Percentiles rank a stretch among this genome's conserved stretches.
These are phyloP conservation scores for Petrea volubilis DNA, from an alignment of 257 asterid genomes.

Conservation along the genomic window DNA sequence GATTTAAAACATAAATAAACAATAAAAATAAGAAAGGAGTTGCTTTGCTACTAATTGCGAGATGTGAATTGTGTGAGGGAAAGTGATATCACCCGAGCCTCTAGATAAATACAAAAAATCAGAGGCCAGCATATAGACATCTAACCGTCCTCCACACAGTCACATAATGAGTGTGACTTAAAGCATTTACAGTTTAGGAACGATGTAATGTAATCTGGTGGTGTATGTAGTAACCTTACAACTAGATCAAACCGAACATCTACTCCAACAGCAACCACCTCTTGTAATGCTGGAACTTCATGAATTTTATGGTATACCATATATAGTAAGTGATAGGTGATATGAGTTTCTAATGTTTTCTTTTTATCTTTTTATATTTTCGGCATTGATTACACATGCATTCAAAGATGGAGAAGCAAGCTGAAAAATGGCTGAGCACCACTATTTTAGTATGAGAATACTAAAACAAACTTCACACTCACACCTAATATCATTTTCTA, in stretches of 20 bases:
- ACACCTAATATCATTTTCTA: not conserved
- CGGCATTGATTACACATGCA: too few species aligned
- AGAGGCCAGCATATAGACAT: conserved; percentile 44
- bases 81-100: conserved; percentile 61
- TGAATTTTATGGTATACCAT: too few species aligned
- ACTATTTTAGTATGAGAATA: too few species aligned
- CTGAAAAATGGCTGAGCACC: too few species aligned
- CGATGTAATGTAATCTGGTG: not conserved
- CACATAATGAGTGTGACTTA: conserved; percentile 26
- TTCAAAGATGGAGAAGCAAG: too few species aligned
- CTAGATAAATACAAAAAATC: conserved; percentile 54
- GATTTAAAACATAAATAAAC: too few species aligned
- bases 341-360: too few species aligned
- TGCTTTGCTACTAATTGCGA: too few species aligned
- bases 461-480: too few species aligned
- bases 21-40: too few species aligned
- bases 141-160: conserved; percentile 45
- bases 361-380: too few species aligned
- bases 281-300: conserved; percentile 45
- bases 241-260: conserved; percentile 51
- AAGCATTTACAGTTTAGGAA: not conserved
- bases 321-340: not conserved
- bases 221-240: conserved; percentile 34
- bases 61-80: too few species aligned
- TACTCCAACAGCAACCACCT: conserved; percentile 36